Evolutionary conservation across 2,329 filamentous ascomycete species (phyloP).

Genomic region (Fusarium musae): DNA sequence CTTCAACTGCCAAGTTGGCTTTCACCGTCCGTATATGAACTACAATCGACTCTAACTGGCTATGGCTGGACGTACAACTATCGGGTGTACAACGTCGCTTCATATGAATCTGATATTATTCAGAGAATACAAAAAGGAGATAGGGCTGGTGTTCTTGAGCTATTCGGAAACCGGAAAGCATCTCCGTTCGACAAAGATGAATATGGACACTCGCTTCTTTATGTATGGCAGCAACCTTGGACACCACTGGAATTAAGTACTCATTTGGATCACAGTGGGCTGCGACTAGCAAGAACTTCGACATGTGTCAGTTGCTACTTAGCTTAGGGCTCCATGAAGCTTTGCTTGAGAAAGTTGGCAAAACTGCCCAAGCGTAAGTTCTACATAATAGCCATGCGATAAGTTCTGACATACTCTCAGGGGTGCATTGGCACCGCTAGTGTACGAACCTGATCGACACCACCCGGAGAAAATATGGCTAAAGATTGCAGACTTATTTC

Average conservation of each 20-base stretch:
- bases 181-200: slow-evolving; percentile 42
- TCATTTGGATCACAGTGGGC: slow-evolving; percentile 9
- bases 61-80: slow-evolving; percentile 6
- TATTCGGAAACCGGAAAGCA: slow-evolving; percentile 34
- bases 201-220: slow-evolving; percentile 14
- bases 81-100: slow-evolving; percentile 39
- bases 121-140: slow-evolving; percentile 23
- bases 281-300: background rate
- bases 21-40: slow-evolving; percentile 26
- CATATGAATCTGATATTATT: slow-evolving; percentile 27
- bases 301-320: slow-evolving; percentile 27
- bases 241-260: background rate
- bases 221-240: slow-evolving; percentile 12
- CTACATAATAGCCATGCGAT: too few relatives aligned
- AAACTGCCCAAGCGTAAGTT: background rate
- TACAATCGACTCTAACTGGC: slow-evolving; percentile 20
- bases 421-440: background rate
- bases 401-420: slow-evolving; percentile 5
- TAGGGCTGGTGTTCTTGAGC: slow-evolving; percentile 24
- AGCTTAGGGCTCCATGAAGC: slow-evolving; percentile 23
- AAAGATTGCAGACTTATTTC: slow-evolving; percentile 30
- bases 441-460: background rate
- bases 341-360: background rate
- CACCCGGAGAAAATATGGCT: background rate
- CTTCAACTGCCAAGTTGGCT: slow-evolving; percentile 42